A percentile compares a stretch with the other conserved stretches of the same genome.
Evolutionary conservation across 2,329 filamentous ascomycete species (phyloP).

Genomic region (Bertia moriformis): DNA sequence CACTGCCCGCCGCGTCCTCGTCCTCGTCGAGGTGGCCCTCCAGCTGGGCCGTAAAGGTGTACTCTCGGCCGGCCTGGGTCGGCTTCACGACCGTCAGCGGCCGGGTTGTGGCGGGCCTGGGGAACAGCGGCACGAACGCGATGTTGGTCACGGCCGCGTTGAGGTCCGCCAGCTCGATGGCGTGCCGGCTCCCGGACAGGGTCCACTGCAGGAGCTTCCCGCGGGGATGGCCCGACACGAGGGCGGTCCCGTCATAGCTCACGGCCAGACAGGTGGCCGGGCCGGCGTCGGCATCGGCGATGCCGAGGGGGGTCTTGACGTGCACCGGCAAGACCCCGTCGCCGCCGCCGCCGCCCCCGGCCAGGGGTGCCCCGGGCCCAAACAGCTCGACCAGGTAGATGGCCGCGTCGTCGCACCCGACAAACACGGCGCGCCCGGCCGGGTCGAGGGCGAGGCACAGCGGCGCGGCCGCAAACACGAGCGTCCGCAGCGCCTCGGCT

Average conservation of each 20-base stretch:
- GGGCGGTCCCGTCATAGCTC: conserved; percentile 67
- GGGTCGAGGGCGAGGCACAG: conserved; percentile 66
- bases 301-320: conserved; percentile 34
- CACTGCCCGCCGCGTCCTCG: conserved; percentile 19
- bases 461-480: conserved; percentile 63
- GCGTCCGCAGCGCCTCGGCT: conserved; percentile 63
- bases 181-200: conserved; percentile 48
- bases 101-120: conserved; percentile 29
- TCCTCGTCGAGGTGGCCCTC: conserved; percentile 21
- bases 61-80: conserved; percentile 49
- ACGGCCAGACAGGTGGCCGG: conserved; percentile 54
- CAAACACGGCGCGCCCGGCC: conserved; percentile 68
- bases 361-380: conserved; percentile 37
- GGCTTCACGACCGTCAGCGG: conserved; percentile 63
- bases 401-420: conserved; percentile 66
- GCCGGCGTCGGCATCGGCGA: conserved; percentile 49
- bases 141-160: conserved; percentile 76
- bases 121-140: conserved; percentile 50
- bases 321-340: conserved; percentile 38
- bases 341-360: too few species aligned
- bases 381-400: conserved; percentile 68
- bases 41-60: conserved; percentile 54
- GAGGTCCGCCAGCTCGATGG: conserved; percentile 53
- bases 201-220: conserved; percentile 75
- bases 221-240: conserved; percentile 68